Evolutionary conservation across 306 rosid genomes (phyloP).

Genomic region (Vigna angularis): DNA sequence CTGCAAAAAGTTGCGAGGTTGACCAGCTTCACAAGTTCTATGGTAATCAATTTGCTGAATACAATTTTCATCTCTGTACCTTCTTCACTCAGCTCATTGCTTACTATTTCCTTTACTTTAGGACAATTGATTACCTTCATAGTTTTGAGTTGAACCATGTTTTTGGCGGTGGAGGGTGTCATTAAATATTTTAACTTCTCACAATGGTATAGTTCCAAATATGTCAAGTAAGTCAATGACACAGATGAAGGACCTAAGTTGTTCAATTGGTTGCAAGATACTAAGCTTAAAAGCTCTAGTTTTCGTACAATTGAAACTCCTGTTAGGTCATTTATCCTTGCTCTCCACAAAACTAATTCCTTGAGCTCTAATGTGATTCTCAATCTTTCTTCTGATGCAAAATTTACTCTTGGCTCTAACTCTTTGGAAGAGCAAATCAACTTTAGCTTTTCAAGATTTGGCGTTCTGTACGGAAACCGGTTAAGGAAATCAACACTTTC

Average conservation of each 20-base stretch:
- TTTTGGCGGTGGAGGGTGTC: background rate
- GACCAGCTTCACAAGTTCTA: too few relatives aligned
- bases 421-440: background rate
- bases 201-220: background rate
- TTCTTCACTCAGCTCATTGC: too few relatives aligned
- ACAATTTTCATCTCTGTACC: too few relatives aligned
- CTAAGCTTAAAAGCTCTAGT: background rate
- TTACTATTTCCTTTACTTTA: too few relatives aligned
- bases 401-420: too few relatives aligned
- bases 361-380: conserved; percentile 26
- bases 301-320: background rate
- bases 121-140: too few relatives aligned
- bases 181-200: background rate
- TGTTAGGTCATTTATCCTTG: background rate
- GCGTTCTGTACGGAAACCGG: conserved; percentile 21
- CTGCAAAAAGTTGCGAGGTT: too few relatives aligned
- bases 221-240: conserved; percentile 21
- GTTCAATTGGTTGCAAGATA: accelerated
- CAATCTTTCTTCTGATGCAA: background rate
- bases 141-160: too few relatives aligned
- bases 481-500: background rate
- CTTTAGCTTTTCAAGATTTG: conserved; percentile 5
- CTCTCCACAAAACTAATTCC: accelerated
- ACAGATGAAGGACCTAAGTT: background rate
- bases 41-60: too few relatives aligned